These are phyloP conservation scores for Eucalyptus cladocalyx DNA, from an alignment of 345 rosid genomes.

Conservation along the genomic window DNA sequence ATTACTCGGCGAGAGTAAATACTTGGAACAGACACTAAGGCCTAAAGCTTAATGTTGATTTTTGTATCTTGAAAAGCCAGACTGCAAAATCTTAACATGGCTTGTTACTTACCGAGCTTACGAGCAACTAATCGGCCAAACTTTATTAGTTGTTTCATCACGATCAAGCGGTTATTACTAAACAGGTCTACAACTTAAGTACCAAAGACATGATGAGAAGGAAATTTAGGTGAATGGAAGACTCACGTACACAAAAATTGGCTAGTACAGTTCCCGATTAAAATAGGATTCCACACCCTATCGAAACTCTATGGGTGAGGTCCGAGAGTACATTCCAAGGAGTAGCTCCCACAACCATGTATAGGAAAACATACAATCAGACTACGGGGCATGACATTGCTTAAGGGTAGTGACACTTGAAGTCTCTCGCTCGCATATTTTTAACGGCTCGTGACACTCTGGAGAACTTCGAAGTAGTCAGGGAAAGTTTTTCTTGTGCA, in stretches of 20 bases:
- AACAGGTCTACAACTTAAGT: not conserved
- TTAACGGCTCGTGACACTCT: constrained; percentile 55
- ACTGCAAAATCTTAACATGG: not conserved
- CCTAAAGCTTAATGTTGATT: not conserved
- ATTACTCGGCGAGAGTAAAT: not conserved
- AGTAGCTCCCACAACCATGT: not conserved
- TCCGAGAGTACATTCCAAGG: not conserved
- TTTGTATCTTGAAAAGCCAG: not conserved
- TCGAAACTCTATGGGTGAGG: not conserved
- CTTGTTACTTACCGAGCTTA: not conserved
- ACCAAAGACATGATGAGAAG: not conserved
- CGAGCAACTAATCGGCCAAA: not conserved
- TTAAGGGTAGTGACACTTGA: not conserved
- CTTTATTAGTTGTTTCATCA: not conserved
- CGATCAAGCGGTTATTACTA: not conserved
- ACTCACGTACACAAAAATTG: not conserved
- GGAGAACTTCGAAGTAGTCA: constrained; percentile 82
- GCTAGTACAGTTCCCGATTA: not conserved
- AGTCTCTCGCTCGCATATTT: not conserved
- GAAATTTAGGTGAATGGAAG: not conserved
- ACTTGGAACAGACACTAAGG: not conserved
- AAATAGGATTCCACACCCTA: not conserved
- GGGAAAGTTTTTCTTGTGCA: constrained; percentile 97
- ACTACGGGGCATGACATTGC: not conserved
- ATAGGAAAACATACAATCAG: not conserved